Conservation (phyloP, 371 early-diverging fungal species). For the Cladochytrium tenue region DNA sequence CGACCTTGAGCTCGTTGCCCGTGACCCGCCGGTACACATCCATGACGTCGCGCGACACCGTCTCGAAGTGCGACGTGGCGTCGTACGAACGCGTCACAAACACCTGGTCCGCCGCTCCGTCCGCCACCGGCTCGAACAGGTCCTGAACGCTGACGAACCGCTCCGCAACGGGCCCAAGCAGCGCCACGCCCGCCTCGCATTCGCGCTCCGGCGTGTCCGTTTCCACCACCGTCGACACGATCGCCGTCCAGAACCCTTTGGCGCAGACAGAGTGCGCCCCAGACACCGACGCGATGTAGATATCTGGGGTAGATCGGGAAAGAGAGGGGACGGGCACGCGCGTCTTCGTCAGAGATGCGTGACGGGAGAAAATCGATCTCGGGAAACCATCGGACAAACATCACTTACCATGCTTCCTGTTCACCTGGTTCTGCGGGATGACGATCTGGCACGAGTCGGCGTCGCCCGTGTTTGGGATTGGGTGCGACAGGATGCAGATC, state of each 20-base stretch:
- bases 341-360: not conserved
- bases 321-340: not conserved
- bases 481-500: conserved; percentile 90
- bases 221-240: conserved; percentile 94
- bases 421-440: conserved; percentile 94
- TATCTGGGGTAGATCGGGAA: conserved; percentile 53
- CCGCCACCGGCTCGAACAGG: conserved; percentile 78
- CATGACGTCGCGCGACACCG: conserved; percentile 95
- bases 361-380: not conserved
- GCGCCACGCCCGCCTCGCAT: conserved; percentile 80
- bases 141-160: conserved; percentile 85
- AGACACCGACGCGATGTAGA: conserved; percentile 93
- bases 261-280: conserved; percentile 88
- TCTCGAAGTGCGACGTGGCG: conserved; percentile 98
- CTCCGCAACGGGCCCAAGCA: conserved; percentile 89
- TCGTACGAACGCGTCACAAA: conserved; percentile 95
- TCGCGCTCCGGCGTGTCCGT: conserved; percentile 86
- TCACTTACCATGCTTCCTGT: conserved; percentile 68
- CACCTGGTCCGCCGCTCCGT: conserved; percentile 81
- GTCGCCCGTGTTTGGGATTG: conserved; percentile 87
- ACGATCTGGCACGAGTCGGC: conserved; percentile 92
- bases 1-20: conserved; percentile 76
- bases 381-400: not conserved
- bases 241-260: conserved; percentile 85
- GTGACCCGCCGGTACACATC: conserved; percentile 88